phyloP scores from a whole-genome alignment of 768 basidiomycete genomes.

The Clitopilus hobsonii region DNA sequence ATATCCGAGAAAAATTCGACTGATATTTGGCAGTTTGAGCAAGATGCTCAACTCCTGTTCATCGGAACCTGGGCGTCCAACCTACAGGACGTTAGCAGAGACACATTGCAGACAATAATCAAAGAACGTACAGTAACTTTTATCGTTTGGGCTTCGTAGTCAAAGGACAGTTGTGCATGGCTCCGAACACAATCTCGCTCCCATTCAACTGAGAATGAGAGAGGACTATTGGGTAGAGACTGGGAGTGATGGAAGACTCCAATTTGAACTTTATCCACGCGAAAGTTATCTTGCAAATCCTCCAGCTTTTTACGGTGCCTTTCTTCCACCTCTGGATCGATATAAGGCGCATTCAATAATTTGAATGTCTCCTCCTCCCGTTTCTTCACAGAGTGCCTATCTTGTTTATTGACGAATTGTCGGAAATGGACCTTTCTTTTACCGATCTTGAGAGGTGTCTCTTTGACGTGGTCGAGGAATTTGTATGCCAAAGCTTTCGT shows the following conservation, averaged over 20 bases:
- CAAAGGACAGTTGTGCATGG: conserved; percentile 52
- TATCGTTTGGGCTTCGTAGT: conserved; percentile 66
- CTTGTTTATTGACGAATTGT: too few species aligned
- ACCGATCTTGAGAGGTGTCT: conserved; percentile 35
- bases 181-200: conserved; percentile 43
- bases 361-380: too few species aligned
- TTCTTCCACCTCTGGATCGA: conserved; percentile 50
- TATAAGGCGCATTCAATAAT: conserved; percentile 52
- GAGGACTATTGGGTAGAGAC: conserved; percentile 26
- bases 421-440: conserved; percentile 39
- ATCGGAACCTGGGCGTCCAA: conserved; percentile 54
- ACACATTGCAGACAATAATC: conserved; percentile 7
- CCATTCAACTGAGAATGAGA: conserved; percentile 71
- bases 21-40: conserved; percentile 54
- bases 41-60: conserved; percentile 44
- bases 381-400: too few species aligned
- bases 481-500: conserved; percentile 30
- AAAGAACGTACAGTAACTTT: conserved; percentile 46
- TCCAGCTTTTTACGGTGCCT: conserved; percentile 38
- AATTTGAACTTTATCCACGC: conserved; percentile 62
- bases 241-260: conserved; percentile 48
- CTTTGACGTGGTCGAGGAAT: conserved; percentile 41
- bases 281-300: conserved; percentile 42
- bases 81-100: conserved; percentile 30
- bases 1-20: conserved; percentile 54